phyloP scores from a whole-genome alignment of 768 basidiomycete species.

The Russula sp. region DNA sequence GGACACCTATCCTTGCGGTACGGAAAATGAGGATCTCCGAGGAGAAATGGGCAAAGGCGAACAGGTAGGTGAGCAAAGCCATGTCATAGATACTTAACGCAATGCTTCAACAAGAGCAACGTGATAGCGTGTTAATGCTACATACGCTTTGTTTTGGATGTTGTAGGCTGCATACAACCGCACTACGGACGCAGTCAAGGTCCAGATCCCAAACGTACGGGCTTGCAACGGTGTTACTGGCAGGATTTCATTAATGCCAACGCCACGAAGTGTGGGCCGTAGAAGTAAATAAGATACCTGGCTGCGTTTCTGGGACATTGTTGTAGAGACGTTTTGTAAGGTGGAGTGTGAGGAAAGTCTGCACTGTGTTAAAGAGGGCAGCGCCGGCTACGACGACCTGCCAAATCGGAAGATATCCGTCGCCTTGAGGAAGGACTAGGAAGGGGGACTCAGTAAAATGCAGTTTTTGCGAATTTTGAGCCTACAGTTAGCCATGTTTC shows the following conservation, averaged over 20 bases:
- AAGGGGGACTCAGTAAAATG: not conserved
- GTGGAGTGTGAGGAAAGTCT: constrained; percentile 74
- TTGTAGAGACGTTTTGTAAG: constrained; percentile 76
- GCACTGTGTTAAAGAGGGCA: constrained; percentile 80
- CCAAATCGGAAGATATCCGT: constrained; percentile 82
- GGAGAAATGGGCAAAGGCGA: constrained; percentile 86
- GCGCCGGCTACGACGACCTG: constrained; percentile 73
- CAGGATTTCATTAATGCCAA: not conserved
- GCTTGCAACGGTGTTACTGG: constrained; percentile 84
- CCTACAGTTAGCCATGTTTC: constrained; percentile 7
- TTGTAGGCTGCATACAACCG: constrained; percentile 87
- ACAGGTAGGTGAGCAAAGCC: constrained; percentile 78
- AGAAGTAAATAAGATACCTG: constrained; percentile 23
- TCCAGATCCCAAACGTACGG: constrained; percentile 90
- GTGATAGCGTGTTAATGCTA: constrained; percentile 13
- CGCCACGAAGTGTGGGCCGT: not conserved
- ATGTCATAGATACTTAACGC: constrained; percentile 80
- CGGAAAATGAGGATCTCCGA: constrained; percentile 82
- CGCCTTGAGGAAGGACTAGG: constrained; percentile 55
- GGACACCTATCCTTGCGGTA: constrained; percentile 55
- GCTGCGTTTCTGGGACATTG: constrained; percentile 30
- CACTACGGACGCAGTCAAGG: constrained; percentile 75
- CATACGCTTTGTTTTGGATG: constrained; percentile 75
- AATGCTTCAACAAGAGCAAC: not conserved
- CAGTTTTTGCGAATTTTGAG: not conserved